A percentile compares a stretch with the other conserved stretches of the same genome.
phyloP scores from a whole-genome alignment of 768 basidiomycete genomes.

The Terana coerulea region DNA sequence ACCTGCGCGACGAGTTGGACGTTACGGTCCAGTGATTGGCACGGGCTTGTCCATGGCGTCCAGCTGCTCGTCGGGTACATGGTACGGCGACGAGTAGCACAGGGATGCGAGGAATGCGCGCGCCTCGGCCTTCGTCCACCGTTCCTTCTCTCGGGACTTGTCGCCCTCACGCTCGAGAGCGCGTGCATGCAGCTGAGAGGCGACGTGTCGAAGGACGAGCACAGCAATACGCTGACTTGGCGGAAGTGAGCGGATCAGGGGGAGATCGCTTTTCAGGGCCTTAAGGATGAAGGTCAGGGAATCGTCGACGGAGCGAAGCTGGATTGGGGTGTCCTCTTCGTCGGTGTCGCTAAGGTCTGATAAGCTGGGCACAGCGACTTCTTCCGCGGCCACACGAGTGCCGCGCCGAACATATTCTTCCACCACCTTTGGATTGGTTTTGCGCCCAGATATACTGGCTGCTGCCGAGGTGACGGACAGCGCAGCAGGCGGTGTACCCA shows the following conservation, averaged over 20 bases:
- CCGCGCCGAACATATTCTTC: constrained; percentile 69
- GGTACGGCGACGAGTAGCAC: constrained; percentile 15
- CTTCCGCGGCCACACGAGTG: constrained; percentile 56
- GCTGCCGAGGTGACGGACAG: constrained; percentile 31
- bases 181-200: constrained; percentile 45
- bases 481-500: constrained; percentile 26
- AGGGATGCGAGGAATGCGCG: constrained; percentile 55
- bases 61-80: neutral
- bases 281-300: constrained; percentile 55
- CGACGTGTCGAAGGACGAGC: constrained; percentile 62
- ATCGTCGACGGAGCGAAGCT: constrained; percentile 44
- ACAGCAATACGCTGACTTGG: constrained; percentile 44
- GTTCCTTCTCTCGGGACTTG: constrained; percentile 60
- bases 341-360: constrained; percentile 32
- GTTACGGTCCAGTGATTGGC: constrained; percentile 52
- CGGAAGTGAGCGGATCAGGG: constrained; percentile 43
- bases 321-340: constrained; percentile 35
- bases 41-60: constrained; percentile 3
- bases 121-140: constrained; percentile 67
- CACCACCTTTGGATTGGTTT: constrained; percentile 26
- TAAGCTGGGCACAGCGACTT: constrained; percentile 48
- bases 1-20: constrained; percentile 68
- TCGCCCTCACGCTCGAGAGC: constrained; percentile 44
- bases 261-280: constrained; percentile 50
- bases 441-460: constrained; percentile 16